These are phyloP conservation scores for Saussurea involucrata DNA, from an alignment of 129 eudicot genomes.

Conservation along the genomic window DNA sequence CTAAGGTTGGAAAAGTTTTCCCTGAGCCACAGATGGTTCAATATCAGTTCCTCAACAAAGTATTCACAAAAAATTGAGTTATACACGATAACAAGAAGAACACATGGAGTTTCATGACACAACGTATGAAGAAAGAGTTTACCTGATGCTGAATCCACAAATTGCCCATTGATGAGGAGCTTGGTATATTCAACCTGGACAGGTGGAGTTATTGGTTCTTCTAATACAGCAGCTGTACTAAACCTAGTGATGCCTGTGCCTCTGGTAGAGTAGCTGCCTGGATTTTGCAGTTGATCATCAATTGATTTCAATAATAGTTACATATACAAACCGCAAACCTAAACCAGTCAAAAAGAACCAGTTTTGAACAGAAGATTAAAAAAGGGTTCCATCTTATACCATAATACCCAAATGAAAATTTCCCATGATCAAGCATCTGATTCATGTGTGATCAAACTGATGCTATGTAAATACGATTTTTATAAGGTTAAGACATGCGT, in stretches of 20 bases:
- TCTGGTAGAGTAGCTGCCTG: slow-evolving; percentile 48
- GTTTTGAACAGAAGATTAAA: neutral
- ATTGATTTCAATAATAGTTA: neutral
- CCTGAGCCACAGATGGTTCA: slow-evolving; percentile 37
- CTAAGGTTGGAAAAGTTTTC: slow-evolving; percentile 83
- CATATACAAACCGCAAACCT: neutral
- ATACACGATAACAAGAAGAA: neutral
- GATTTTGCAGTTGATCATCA: slow-evolving; percentile 14
- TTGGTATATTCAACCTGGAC: slow-evolving; percentile 55
- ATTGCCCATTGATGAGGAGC: slow-evolving; percentile 80
- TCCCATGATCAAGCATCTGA: neutral
- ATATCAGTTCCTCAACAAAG: slow-evolving; percentile 10
- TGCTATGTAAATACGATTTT: neutral
- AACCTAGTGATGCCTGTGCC: slow-evolving; percentile 42
- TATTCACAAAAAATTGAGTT: neutral
- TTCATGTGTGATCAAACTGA: neutral
- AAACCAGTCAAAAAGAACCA: neutral
- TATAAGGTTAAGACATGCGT: neutral
- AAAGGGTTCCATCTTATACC: neutral
- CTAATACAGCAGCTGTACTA: slow-evolving; percentile 61
- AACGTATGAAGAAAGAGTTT: neutral
- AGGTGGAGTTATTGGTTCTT: slow-evolving; percentile 65
- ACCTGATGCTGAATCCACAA: slow-evolving; percentile 93
- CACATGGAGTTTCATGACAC: neutral
- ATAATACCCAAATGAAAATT: neutral